Percentiles rank a stretch among this genome's conserved stretches.
phyloP scores from a whole-genome alignment of 2,329 filamentous ascomycete genomes.

The Exophiala spinifera region DNA sequence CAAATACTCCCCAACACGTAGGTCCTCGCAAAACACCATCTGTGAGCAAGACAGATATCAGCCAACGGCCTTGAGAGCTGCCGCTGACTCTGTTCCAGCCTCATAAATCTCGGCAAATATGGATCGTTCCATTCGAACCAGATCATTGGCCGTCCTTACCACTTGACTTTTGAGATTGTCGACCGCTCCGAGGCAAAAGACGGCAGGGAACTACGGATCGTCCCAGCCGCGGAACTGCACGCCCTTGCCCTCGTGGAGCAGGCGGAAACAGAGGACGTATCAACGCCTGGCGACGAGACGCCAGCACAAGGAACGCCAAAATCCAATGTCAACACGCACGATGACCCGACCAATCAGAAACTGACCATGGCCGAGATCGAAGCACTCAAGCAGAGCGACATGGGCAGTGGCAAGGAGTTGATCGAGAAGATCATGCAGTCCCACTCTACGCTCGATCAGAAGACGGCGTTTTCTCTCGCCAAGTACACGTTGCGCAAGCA shows the following conservation, averaged over 20 bases:
- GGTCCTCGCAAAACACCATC: slow-evolving; percentile 37
- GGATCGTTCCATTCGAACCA: slow-evolving; percentile 86
- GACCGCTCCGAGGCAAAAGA: slow-evolving; percentile 64
- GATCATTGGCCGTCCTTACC: slow-evolving; percentile 84
- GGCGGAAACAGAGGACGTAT: slow-evolving; percentile 39
- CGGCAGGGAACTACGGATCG: slow-evolving; percentile 68
- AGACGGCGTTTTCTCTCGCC: slow-evolving; percentile 86
- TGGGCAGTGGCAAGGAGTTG: slow-evolving; percentile 78
- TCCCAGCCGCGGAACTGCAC: slow-evolving; percentile 77
- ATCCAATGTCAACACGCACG: slow-evolving; percentile 62
- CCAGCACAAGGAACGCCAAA: slow-evolving; percentile 36
- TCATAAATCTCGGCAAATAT: slow-evolving; percentile 87
- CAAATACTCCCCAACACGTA: slow-evolving; percentile 64
- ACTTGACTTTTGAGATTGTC: slow-evolving; percentile 85
- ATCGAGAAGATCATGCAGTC: slow-evolving; percentile 90
- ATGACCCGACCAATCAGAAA: slow-evolving; percentile 68
- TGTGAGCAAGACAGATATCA: slow-evolving; percentile 29
- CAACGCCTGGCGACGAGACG: slow-evolving; percentile 29
- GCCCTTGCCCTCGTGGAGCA: slow-evolving; percentile 65
- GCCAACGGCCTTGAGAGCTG: slow-evolving; percentile 23
- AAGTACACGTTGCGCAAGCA: slow-evolving; percentile 96
- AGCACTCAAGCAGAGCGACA: slow-evolving; percentile 67
- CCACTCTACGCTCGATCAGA: slow-evolving; percentile 86
- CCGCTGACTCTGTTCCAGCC: slow-evolving; percentile 52
- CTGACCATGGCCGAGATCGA: slow-evolving; percentile 71